These are phyloP conservation scores for Penicillium bovifimosum DNA, from an alignment of 495 filamentous ascomycete species.

Conservation along the genomic window DNA sequence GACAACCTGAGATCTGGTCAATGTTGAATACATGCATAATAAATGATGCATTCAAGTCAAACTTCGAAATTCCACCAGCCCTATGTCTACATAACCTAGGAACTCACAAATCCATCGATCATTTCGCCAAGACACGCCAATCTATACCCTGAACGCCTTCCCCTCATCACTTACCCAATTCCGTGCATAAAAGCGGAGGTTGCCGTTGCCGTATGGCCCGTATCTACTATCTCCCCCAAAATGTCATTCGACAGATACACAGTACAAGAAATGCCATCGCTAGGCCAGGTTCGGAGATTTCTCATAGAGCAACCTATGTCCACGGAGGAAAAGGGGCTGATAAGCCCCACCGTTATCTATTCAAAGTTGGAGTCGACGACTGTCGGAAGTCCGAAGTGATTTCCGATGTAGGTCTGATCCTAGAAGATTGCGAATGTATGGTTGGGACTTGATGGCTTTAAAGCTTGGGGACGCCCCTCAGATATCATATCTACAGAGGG, in stretches of 20 bases:
- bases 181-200: too few species aligned
- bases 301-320: not conserved
- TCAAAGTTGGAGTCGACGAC: not conserved
- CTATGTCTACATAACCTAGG: too few species aligned
- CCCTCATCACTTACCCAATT: too few species aligned
- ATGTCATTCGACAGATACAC: not conserved
- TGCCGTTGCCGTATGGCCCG: too few species aligned
- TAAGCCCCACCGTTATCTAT: constrained; percentile 1
- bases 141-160: too few species aligned
- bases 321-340: not conserved
- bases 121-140: too few species aligned
- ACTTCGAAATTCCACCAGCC: too few species aligned
- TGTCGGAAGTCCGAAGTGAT: not conserved
- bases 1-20: too few species aligned
- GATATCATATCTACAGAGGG: not conserved
- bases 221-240: not conserved
- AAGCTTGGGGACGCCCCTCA: not conserved
- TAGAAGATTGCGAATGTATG: too few species aligned
- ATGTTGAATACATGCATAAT: too few species aligned
- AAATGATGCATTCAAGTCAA: too few species aligned
- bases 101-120: too few species aligned
- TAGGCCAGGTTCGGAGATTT: not conserved
- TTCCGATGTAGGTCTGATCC: not conserved
- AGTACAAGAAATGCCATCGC: not conserved
- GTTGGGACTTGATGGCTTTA: not conserved